Evolutionary conservation across 805 yeast species (phyloP).

Genomic region (Tetrapisispora fleetii): DNA sequence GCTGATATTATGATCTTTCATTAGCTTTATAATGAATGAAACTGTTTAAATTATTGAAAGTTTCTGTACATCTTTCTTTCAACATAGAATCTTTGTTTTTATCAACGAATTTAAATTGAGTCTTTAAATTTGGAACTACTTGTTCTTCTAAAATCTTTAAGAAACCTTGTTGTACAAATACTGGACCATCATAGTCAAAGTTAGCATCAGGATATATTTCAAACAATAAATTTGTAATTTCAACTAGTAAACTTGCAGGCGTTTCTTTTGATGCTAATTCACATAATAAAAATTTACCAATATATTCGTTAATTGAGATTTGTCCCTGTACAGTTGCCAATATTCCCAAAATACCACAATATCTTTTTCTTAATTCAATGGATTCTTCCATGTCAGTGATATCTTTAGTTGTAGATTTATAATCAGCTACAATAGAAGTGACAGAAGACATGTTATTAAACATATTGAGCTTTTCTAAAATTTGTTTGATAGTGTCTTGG

Average conservation of each 20-base stretch:
- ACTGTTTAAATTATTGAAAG: conserved; percentile 53
- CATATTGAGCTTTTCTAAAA: conserved; percentile 11
- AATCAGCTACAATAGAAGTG: conserved; percentile 14
- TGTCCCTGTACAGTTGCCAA: conserved; percentile 40
- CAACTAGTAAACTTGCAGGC: conserved; percentile 39
- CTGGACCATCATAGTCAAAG: conserved; percentile 55
- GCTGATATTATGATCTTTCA: conserved; percentile 27
- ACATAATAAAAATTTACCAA: conserved; percentile 37
- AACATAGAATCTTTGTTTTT: conserved; percentile 48
- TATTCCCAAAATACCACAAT: conserved; percentile 43
- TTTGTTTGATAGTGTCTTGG: not conserved
- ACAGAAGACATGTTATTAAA: conserved; percentile 24
- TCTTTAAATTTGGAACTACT: conserved; percentile 39
- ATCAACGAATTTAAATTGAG: conserved; percentile 53
- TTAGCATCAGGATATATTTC: conserved; percentile 72
- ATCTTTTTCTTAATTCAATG: conserved; percentile 31
- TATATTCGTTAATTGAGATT: conserved; percentile 34
- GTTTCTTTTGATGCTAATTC: conserved; percentile 18
- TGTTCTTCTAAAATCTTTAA: conserved; percentile 32
- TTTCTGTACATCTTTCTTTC: conserved; percentile 58
- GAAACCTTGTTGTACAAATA: conserved; percentile 50
- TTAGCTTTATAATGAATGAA: conserved; percentile 66
- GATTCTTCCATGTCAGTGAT: conserved; percentile 8
- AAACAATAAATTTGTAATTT: conserved; percentile 54
- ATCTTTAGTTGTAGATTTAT: not conserved